Evolutionary conservation across 352 stramenopile species (phyloP).

Genomic region (Globisporangium uncinulatum): DNA sequence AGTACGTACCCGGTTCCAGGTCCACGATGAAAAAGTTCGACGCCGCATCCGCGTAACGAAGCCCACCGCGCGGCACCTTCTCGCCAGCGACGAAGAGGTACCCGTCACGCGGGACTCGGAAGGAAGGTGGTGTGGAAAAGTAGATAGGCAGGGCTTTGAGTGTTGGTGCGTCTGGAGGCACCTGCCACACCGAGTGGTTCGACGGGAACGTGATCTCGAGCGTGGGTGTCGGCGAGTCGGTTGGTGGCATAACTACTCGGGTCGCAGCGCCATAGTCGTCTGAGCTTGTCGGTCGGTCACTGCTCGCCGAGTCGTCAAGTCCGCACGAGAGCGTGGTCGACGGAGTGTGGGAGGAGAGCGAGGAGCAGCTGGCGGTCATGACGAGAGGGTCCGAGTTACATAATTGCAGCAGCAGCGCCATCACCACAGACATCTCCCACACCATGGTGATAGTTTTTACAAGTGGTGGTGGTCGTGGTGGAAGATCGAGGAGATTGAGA

Average conservation of each 20-base stretch:
- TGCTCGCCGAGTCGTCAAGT: too few relatives aligned
- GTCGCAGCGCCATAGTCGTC: too few relatives aligned
- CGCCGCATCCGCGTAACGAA: conserved; percentile 10
- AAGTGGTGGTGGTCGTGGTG: neutral
- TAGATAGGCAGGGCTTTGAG: conserved; percentile 18
- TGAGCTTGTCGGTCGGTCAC: too few relatives aligned
- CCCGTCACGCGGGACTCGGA: conserved; percentile 31
- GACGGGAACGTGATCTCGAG: conserved; percentile 24
- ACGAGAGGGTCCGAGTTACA: too few relatives aligned
- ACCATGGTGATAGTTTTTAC: neutral
- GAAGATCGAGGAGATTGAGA: neutral
- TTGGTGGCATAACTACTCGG: neutral
- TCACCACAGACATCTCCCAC: neutral
- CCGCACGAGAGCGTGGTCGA: too few relatives aligned
- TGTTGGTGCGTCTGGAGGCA: conserved; percentile 11
- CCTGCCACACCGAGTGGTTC: conserved; percentile 31
- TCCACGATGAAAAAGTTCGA: conserved; percentile 2
- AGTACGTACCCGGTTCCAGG: conserved; percentile 41
- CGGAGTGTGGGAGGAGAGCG: too few relatives aligned
- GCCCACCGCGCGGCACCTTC: conserved; percentile 17
- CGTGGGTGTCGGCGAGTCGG: neutral
- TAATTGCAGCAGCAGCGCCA: neutral
- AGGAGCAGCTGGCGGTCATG: too few relatives aligned
- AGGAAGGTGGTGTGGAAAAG: conserved; percentile 19
- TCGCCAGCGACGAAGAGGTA: conserved; percentile 30